phyloP scores from a whole-genome alignment of 495 filamentous ascomycete genomes.

The Hypoxylon lienhwacheense region DNA sequence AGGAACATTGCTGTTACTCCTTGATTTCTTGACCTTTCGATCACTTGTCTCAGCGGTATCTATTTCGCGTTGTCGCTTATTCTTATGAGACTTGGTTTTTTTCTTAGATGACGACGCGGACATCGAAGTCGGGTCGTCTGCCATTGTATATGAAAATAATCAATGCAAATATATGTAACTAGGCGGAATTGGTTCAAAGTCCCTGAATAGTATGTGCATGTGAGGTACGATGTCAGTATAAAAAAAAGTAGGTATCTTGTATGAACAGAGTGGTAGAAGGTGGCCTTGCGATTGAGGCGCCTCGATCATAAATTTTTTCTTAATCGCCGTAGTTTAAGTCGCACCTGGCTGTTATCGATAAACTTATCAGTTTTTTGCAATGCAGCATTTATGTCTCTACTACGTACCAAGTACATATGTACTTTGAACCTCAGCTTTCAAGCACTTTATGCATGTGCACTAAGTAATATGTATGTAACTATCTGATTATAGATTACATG shows the following conservation, averaged over 20 bases:
- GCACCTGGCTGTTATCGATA: slow-evolving; percentile 21
- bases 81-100: slow-evolving; percentile 45
- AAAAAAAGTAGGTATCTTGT: not conserved
- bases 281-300: too few relatives aligned
- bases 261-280: too few relatives aligned
- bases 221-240: not conserved
- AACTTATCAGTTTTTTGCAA: not conserved
- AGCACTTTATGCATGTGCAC: too few relatives aligned
- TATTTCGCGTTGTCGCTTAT: slow-evolving; percentile 48
- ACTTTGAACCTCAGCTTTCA: too few relatives aligned
- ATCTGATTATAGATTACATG: too few relatives aligned
- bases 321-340: not conserved
- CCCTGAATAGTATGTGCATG: not conserved
- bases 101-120: slow-evolving; percentile 29
- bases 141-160: not conserved
- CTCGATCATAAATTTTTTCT: slow-evolving; percentile 24
- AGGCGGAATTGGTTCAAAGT: not conserved
- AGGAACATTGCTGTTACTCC: slow-evolving; percentile 31
- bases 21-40: slow-evolving; percentile 48
- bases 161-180: not conserved
- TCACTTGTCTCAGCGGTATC: slow-evolving; percentile 38
- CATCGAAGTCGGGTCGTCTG: slow-evolving; percentile 1
- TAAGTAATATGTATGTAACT: too few relatives aligned
- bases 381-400: not conserved
- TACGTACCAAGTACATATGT: not conserved